These are phyloP conservation scores for Rhizoclosmatium globosum DNA, from an alignment of 192 early-diverging fungal genomes.

Conservation along the genomic window DNA sequence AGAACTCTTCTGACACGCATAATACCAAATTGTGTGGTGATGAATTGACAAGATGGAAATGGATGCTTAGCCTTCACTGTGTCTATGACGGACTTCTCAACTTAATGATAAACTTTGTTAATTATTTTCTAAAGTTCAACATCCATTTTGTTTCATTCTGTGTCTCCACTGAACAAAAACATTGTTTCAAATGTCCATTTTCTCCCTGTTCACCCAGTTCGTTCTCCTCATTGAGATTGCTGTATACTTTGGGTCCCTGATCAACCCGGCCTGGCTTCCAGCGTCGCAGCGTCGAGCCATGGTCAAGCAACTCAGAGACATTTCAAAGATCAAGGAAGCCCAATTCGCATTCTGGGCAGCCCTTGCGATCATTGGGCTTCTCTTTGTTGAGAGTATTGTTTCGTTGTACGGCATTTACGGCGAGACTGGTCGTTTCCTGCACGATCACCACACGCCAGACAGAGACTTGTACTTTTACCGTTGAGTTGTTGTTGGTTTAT, in stretches of 20 bases:
- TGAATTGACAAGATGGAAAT: no score
- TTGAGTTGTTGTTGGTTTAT: slow-evolving; percentile 7
- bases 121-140: no score
- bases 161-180: no score
- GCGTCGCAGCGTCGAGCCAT: slow-evolving; percentile 23
- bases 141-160: no score
- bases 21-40: no score
- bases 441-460: background rate
- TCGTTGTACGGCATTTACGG: background rate
- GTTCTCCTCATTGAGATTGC: slow-evolving; percentile 12
- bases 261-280: slow-evolving; percentile 9
- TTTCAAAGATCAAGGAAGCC: slow-evolving; percentile 13
- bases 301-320: slow-evolving; percentile 16
- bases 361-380: background rate
- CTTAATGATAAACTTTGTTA: no score
- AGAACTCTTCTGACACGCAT: no score
- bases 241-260: slow-evolving; percentile 14
- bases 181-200: background rate
- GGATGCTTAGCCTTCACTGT: no score
- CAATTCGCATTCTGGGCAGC: slow-evolving; percentile 16
- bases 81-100: no score
- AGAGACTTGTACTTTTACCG: slow-evolving; percentile 9
- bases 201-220: slow-evolving; percentile 17
- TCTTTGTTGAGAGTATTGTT: slow-evolving; percentile 14
- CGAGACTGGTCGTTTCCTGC: background rate